Evolutionary conservation across 768 basidiomycete genomes (phyloP), one percentile per base, ranked within the genome.

Genomic region (Mrakia hoshinonis): DNA sequence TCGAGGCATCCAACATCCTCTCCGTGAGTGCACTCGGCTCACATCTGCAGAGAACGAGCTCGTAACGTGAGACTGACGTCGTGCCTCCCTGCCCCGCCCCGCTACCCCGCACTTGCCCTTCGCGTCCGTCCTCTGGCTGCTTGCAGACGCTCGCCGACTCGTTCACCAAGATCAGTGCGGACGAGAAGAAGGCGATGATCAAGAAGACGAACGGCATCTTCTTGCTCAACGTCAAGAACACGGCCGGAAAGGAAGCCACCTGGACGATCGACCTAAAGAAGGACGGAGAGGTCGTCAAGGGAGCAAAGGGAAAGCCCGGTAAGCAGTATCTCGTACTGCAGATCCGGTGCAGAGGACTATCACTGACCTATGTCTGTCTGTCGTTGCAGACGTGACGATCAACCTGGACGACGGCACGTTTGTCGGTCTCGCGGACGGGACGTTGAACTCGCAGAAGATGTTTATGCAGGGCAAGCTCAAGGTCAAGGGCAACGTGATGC

Each of bases 401-500:
- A 64, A 64, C 61, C 38, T 73, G 13, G 72, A 73, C 62, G 72
- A 73, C 38, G 11, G 48, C 18, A 55, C 38, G 5, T 73, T 73
- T 31, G 72, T 63, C 22, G 67, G 72, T 34, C 52, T 73, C 3
- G 70, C 67, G 46, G 43, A 43, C 43, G 43, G 43, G 43, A 43
- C 43, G 43, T 15, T 43, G 7, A 43, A 43, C 43, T 43, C 63
- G 46, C 63, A 64, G 63, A 64, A 70, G 69, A 70, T 70, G 69
- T 70, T 70, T 49, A 70, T 70, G 3, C 38, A 52, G 47, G 51
- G 38, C 39, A 43, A 72, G 70, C 70, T 72, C 64, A 72, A 72
- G 38, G 70, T 72, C 70, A 72, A 73, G 62, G 72, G 72, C n/a
- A 73, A 73, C 46, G 67, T 73, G 60, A 73, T 73, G 72, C 72